Percentiles rank a stretch among this genome's conserved stretches.
Conservation (phyloP, 163 green algal genomes). For the Smithsoniella earleae region DNA sequence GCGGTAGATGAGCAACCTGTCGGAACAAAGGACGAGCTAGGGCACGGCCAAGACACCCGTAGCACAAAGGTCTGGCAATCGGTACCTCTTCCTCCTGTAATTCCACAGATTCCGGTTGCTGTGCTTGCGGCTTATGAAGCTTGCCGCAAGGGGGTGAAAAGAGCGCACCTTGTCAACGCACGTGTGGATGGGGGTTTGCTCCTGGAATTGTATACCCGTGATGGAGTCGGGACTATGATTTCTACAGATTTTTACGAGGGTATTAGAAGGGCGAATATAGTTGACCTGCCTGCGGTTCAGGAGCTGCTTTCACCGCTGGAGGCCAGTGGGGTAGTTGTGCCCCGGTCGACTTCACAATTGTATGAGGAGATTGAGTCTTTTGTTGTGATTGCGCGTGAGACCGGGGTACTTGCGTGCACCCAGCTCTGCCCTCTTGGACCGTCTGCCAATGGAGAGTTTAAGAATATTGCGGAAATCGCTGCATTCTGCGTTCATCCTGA, state of each 20-base stretch:
- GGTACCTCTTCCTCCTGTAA: no score
- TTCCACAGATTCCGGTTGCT: not conserved
- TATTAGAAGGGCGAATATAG: conserved; percentile 37
- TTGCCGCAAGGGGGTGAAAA: conserved; percentile 62
- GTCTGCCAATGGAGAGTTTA: conserved; percentile 45
- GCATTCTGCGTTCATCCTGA: conserved; percentile 80
- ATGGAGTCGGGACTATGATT: conserved; percentile 87
- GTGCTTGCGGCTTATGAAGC: conserved; percentile 31
- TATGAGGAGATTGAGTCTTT: conserved; percentile 56
- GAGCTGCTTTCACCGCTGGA: conserved; percentile 72
- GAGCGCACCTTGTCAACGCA: conserved; percentile 78
- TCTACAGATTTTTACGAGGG: conserved; percentile 80
- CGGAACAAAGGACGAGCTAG: no score
- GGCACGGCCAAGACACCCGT: no score
- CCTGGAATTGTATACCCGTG: conserved; percentile 86
- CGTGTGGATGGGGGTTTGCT: conserved; percentile 75
- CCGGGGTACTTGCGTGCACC: conserved; percentile 68
- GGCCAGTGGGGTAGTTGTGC: conserved; percentile 55
- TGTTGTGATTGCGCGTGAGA: conserved; percentile 69
- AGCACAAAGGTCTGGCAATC: no score
- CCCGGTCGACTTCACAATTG: conserved; percentile 50
- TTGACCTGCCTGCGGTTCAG: conserved; percentile 27
- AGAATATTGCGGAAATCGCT: conserved; percentile 69
- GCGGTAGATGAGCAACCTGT: not conserved
- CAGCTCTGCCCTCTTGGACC: conserved; percentile 61